A percentile compares a stretch with the other conserved stretches of the same genome.
Evolutionary conservation across 305 asterid genomes (phyloP).

Genomic region (Plantago coronopus): DNA sequence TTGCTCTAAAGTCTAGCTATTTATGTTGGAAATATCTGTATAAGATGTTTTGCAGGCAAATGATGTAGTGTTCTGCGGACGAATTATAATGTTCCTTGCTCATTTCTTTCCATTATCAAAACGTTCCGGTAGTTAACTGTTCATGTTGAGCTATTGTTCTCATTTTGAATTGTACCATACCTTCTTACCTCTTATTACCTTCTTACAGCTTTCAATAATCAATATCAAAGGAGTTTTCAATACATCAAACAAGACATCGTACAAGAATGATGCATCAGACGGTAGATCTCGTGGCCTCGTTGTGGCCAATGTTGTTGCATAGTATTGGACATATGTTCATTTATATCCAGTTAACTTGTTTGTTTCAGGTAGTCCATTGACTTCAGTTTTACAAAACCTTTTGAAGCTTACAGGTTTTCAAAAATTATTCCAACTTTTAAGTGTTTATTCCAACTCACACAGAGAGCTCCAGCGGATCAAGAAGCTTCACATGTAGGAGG

Average conservation of each 20-base stretch:
- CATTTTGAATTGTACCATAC: conserved; percentile 10
- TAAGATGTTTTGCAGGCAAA: conserved; percentile 61
- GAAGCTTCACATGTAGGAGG: no score
- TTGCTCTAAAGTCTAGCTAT: no score
- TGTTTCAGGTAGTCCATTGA: conserved; percentile 80
- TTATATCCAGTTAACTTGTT: conserved; percentile 21
- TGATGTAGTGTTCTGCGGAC: conserved; percentile 96
- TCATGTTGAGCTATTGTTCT: conserved; percentile 5
- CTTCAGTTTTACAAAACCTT: conserved; percentile 91
- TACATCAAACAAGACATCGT: conserved; percentile 90
- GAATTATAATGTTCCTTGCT: conserved; percentile 97
- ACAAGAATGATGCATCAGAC: conserved; percentile 82
- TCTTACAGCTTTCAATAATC: conserved; percentile 79
- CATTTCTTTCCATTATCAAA: conserved; percentile 94
- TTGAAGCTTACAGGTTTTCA: conserved; percentile 89
- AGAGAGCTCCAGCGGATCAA: no score
- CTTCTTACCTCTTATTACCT: conserved; percentile 22
- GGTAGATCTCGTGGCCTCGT: conserved; percentile 32
- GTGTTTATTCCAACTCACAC: no score
- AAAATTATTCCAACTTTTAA: neutral
- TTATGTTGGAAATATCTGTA: neutral
- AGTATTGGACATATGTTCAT: conserved; percentile 7
- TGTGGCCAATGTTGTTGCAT: conserved; percentile 11
- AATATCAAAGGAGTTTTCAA: conserved; percentile 97
- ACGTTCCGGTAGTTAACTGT: conserved; percentile 70